Evolutionary conservation across 1,284 basidiomycete species (phyloP).

Genomic region (Earliella scabrosa): DNA sequence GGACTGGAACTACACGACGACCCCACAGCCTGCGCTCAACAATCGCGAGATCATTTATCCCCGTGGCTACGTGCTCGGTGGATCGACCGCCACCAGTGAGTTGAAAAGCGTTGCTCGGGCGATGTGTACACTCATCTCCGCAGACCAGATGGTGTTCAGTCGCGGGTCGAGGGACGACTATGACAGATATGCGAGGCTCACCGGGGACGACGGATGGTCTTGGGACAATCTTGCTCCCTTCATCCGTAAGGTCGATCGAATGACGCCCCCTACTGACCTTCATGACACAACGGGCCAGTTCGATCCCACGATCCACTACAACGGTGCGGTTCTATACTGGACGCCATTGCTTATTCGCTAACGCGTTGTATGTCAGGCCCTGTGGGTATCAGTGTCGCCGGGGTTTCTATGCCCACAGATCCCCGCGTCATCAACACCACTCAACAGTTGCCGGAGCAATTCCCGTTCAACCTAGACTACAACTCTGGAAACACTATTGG

Average conservation of each 20-base stretch:
- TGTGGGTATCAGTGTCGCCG: conserved; percentile 36
- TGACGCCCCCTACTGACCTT: background rate
- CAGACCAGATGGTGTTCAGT: conserved; percentile 1
- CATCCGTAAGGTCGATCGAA: background rate
- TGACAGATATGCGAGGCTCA: conserved; percentile 1
- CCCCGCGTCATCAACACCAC: conserved; percentile 36
- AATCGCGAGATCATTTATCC: too few species aligned
- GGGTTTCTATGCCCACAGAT: conserved; percentile 36
- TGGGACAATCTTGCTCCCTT: background rate
- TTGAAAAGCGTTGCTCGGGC: too few species aligned
- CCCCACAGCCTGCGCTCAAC: too few species aligned
- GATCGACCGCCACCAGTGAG: too few species aligned
- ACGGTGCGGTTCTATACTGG: background rate
- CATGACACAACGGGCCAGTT: background rate
- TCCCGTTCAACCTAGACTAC: conserved; percentile 43
- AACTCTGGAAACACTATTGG: conserved; percentile 40
- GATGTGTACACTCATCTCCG: background rate
- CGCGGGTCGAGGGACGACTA: conserved; percentile 9
- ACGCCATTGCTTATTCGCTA: background rate
- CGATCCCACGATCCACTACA: background rate
- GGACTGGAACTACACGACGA: too few species aligned
- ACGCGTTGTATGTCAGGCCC: conserved; percentile 31
- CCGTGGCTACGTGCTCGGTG: too few species aligned
- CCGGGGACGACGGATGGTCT: conserved; percentile 10
- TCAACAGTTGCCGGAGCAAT: conserved; percentile 33